Evolutionary conservation across 31 red algal genomes (phyloP), one percentile per base, ranked within the genome.

Genomic region (Asparagopsis taxiformis): DNA sequence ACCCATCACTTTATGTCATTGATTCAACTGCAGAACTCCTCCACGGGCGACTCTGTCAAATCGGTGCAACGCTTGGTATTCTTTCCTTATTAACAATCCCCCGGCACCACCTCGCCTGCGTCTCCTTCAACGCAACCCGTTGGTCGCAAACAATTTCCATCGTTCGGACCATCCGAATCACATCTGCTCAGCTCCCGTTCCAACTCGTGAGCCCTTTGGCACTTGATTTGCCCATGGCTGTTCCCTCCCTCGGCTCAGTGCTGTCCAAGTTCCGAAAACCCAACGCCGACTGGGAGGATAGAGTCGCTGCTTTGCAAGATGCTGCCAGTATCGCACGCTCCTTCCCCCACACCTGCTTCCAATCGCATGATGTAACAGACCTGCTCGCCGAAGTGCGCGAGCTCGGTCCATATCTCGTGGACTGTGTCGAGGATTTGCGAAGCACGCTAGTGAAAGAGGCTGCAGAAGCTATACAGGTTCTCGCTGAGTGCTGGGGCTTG

Each of bases 371-470:
- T 13, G 13, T 13, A 6, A 46, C 41, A 9, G 6, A 10, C 52
- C 52, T 79, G 3, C 59, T 79, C 11, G 22, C 17, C 21, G 57
- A 66, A 33, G 3, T 79, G 24, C 61, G 43, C 22, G 33, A 53
- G 13, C n/a, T 79, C 8, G 60, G 30, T 9, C 74, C 33, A 19
- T 33, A 10, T 13, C 50, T 79, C 34, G 49, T 20, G 2, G 2
- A 7, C 21, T 44, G 43, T 36, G 59, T 87, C n/a, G 21, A 31
- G 13, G 63, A 69, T 25, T 64, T 59, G 30, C 82, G 82, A 9
- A 77, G 71, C 37, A 77, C 54, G 4, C 82, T 87, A 31, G 82
- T 87, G 37, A 76, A 71, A 31, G 72, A 87, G 63, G 72, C 82
- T 3, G 65, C 71, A 38, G 11, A 62, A 24, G 43, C 36, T 57